Base-by-base conservation (phyloP, 2,329 filamentous ascomycete genomes). In the Penicillium verrucosum region DNA sequence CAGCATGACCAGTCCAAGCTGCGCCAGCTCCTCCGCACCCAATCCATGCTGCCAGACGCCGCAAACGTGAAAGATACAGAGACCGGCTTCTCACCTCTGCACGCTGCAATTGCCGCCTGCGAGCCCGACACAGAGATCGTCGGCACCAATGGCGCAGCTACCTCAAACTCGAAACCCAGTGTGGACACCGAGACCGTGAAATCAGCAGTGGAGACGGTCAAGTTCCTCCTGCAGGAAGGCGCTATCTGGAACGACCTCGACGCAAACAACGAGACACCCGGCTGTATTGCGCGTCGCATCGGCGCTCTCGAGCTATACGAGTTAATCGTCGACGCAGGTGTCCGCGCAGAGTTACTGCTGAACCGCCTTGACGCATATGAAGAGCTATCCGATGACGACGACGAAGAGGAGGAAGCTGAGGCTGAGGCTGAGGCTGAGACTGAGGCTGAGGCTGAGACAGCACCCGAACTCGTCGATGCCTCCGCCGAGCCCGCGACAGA, bases 221-320 rank as follows among this genome's bases (percentile, higher is more conserved):
- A 84, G 64, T 84, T 94, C 68, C 81, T 97, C 8, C 85, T 97
- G 58, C 83, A 92, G 68, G 88, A 89, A 65, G 94, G 94, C 32
- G 94, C 91, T 11, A 97, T 97, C 65, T 99, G 94, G 94, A 99
- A 99, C 77, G 92, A 97, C 72, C 80, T 97, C 54, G 91, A 97
- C 73, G 77, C 80, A 63, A 88, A 90, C 65, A 84, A 91, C 66
- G 93, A 97, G 80, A 97, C 94, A 3, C 92, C 94, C 0, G 94
- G 92, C 8, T 97, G 93, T 72, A 78, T 97, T 42, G 94, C 94
- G 9, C 80, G 81, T 29, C 72, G 84, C 44, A 63, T 97, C 25
- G 88, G 89, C 0, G 78, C 89, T 66, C 81, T 75, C 52, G 82
- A 85, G 48, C 76, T 97, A 36, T 97, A 99, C 71, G 84, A 88